Base-by-base conservation (phyloP, 1,284 basidiomycete species). In the Malassezia equina region DNA sequence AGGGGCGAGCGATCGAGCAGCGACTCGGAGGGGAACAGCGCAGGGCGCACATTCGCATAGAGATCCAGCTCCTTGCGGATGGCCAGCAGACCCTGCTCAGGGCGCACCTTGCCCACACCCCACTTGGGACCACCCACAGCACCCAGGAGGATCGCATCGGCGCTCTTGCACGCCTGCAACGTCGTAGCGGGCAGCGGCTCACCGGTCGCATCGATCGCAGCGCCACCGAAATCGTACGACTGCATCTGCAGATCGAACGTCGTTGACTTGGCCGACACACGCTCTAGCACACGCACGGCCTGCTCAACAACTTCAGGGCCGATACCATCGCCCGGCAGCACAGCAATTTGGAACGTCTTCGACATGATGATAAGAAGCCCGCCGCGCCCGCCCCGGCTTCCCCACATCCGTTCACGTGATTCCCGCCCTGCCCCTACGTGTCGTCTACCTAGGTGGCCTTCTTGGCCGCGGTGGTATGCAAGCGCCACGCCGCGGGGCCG, bases 61-160 rank as follows among this genome's bases (percentile, higher is more conserved):
- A 96, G 82, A 33, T 90, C 91, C 51, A 96, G 84, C 41, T 82
- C 83, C 77, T 98, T 96, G 70, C 94, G 86, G 48, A 99, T 82
- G n/a, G 79, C 77, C 27, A 99, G 84, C 23, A 98, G 81, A 55
- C 93, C 93, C 64, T 85, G 84, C 77, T 99, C 94, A n/a, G 94
- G 94, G 57, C 94, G 85, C 50, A 96, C 83, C 75, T 87, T 86
- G 63, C 85, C 84, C 51, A 84, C 81, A 40, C 90, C 91, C 94
- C 94, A 99, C 78, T 96, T 96, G 31, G 94, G 94, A 17, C 93
- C 94, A 60, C 93, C 94, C 62, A 98, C 88, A 23, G 93, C 86
- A 63, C 90, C 71, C 44, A 74, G 66, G 6, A 74, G 66, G 42
- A 74, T 73, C 13, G 70, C 71, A 49, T 74, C 67, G 31, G 69